Conservation (phyloP, 345 rosid genomes). For the Populus deltoides region DNA sequence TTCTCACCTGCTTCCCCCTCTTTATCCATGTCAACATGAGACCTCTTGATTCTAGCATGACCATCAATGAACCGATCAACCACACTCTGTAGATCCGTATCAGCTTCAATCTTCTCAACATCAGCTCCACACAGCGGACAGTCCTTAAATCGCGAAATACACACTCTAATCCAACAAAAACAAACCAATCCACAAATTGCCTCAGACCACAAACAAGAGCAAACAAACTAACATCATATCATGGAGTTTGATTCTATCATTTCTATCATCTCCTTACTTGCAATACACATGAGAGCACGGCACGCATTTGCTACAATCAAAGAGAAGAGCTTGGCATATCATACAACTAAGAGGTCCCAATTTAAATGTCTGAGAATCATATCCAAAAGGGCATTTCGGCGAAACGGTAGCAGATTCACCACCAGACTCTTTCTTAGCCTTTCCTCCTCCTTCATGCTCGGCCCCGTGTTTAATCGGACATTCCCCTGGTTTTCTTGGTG, state of each 20-base stretch:
- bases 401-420: constrained; percentile 38
- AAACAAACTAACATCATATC: not conserved
- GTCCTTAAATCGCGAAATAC: constrained; percentile 76
- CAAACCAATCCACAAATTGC: not conserved
- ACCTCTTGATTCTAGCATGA: constrained; percentile 92
- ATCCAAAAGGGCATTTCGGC: constrained; percentile 92
- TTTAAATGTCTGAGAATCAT: constrained; percentile 84
- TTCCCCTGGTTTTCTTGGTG: constrained; percentile 27
- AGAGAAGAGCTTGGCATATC: constrained; percentile 87
- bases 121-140: constrained; percentile 98
- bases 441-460: constrained; percentile 26
- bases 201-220: constrained; percentile 2
- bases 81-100: constrained; percentile 60
- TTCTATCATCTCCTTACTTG: constrained; percentile 51
- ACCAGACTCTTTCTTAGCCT: constrained; percentile 34
- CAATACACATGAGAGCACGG: constrained; percentile 88
- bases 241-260: not conserved
- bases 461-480: constrained; percentile 28
- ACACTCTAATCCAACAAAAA: constrained; percentile 39
- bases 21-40: constrained; percentile 42
- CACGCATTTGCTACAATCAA: constrained; percentile 66
- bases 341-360: constrained; percentile 95
- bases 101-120: constrained; percentile 72
- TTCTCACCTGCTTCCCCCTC: constrained; percentile 45
- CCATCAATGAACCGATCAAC: constrained; percentile 93